phyloP scores from a whole-genome alignment of 2,329 filamentous ascomycete species.

The Colletotrichum abscissum region DNA sequence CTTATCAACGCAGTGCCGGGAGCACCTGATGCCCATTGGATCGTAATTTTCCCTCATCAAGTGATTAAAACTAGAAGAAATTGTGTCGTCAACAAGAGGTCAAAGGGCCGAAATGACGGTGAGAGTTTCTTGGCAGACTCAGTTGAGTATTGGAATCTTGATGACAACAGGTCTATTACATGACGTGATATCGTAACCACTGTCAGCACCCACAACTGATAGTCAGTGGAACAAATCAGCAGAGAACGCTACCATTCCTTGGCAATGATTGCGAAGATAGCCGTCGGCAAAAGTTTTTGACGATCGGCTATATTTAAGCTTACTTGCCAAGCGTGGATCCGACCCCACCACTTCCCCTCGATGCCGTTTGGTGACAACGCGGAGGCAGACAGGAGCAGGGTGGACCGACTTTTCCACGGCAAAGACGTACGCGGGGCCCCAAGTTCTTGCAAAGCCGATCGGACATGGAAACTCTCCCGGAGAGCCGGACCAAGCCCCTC shows the following conservation, averaged over 20 bases:
- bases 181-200: neutral
- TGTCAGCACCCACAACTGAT: neutral
- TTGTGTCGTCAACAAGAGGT: too few species aligned
- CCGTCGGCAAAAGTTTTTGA: conserved; percentile 17
- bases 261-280: neutral
- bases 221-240: too few species aligned
- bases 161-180: too few species aligned
- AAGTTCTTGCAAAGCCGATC: neutral
- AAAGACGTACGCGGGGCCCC: neutral
- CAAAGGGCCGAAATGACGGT: too few species aligned
- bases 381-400: neutral
- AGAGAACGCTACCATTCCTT: too few species aligned
- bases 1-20: too few species aligned
- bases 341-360: conserved; percentile 15
- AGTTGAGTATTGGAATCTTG: too few species aligned
- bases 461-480: neutral
- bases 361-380: neutral
- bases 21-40: too few species aligned
- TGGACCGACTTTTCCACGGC: conserved; percentile 12
- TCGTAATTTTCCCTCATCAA: too few species aligned
- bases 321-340: conserved; percentile 11
- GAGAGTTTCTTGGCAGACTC: too few species aligned
- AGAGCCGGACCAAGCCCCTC: conserved; percentile 4
- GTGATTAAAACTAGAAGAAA: too few species aligned
- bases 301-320: conserved; percentile 26